Evolutionary conservation across 768 basidiomycete genomes (phyloP).

Genomic region (Podaxis pistillaris): DNA sequence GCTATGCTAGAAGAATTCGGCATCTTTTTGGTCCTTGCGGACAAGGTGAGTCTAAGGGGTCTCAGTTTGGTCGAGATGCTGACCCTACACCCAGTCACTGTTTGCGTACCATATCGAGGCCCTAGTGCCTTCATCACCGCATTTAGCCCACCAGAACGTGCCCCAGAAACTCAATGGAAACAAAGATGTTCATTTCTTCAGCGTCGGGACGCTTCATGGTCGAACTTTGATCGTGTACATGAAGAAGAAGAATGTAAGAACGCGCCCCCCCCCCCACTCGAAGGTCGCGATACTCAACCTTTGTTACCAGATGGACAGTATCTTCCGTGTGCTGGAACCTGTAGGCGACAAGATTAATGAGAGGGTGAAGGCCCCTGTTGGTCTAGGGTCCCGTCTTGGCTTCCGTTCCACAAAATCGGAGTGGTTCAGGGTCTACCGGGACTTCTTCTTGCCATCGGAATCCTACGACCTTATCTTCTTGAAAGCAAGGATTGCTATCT

Average conservation of each 20-base stretch:
- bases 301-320: slow-evolving; percentile 64
- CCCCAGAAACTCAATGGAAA: slow-evolving; percentile 89
- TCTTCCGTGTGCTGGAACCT: slow-evolving; percentile 97
- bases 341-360: slow-evolving; percentile 89
- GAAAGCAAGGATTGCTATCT: slow-evolving; percentile 89
- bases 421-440: slow-evolving; percentile 94
- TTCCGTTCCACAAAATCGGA: slow-evolving; percentile 82
- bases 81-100: slow-evolving; percentile 52
- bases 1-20: slow-evolving; percentile 95
- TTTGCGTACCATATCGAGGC: slow-evolving; percentile 97
- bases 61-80: background rate
- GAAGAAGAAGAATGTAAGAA: slow-evolving; percentile 81
- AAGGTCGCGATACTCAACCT: background rate
- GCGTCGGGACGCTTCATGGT: slow-evolving; percentile 82
- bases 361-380: slow-evolving; percentile 65
- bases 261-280: background rate
- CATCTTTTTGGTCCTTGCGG: slow-evolving; percentile 93
- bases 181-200: slow-evolving; percentile 94
- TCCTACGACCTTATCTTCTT: slow-evolving; percentile 90
- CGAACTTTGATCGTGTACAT: slow-evolving; percentile 93
- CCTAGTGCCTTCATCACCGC: slow-evolving; percentile 83
- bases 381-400: slow-evolving; percentile 70
- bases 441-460: slow-evolving; percentile 92
- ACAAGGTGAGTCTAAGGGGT: slow-evolving; percentile 60
- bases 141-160: slow-evolving; percentile 62